These are phyloP conservation scores for Macadamia integrifolia DNA, from an alignment of 164 flowering plant species.

Conservation along the genomic window DNA sequence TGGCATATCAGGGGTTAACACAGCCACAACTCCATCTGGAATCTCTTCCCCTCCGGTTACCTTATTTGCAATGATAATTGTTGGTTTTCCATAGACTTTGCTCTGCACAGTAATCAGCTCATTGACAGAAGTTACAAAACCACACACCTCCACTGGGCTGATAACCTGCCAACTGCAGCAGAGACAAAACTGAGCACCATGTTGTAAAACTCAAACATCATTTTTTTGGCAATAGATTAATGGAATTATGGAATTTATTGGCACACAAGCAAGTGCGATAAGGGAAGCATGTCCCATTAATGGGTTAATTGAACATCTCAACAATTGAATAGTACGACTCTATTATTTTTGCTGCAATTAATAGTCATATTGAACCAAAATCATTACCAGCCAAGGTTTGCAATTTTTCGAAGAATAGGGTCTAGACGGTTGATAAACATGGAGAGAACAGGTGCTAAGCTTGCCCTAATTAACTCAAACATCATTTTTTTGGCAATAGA, in stretches of 20 bases:
- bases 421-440: slow-evolving; percentile 22
- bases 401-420: slow-evolving; percentile 24
- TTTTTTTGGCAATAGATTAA: background rate
- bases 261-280: background rate
- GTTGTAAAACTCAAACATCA: background rate
- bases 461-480: slow-evolving; percentile 18
- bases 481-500: background rate
- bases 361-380: background rate
- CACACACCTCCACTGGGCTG: slow-evolving; percentile 28
- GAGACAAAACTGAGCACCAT: background rate
- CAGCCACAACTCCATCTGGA: slow-evolving; percentile 32
- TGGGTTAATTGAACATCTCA: too few species aligned
- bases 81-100: slow-evolving; percentile 21
- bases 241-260: background rate
- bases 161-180: slow-evolving; percentile 30
- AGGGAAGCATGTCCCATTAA: background rate
- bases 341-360: too few species aligned
- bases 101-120: slow-evolving; percentile 22
- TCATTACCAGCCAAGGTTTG: slow-evolving; percentile 26
- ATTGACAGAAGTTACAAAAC: slow-evolving; percentile 21
- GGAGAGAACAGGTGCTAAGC: slow-evolving; percentile 27
- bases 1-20: slow-evolving; percentile 29
- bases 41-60: slow-evolving; percentile 31
- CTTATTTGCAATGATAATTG: slow-evolving; percentile 25
- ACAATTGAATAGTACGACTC: background rate